These are phyloP conservation scores for Echria macrotheca DNA, from an alignment of 495 filamentous ascomycete genomes.

Conservation along the genomic window DNA sequence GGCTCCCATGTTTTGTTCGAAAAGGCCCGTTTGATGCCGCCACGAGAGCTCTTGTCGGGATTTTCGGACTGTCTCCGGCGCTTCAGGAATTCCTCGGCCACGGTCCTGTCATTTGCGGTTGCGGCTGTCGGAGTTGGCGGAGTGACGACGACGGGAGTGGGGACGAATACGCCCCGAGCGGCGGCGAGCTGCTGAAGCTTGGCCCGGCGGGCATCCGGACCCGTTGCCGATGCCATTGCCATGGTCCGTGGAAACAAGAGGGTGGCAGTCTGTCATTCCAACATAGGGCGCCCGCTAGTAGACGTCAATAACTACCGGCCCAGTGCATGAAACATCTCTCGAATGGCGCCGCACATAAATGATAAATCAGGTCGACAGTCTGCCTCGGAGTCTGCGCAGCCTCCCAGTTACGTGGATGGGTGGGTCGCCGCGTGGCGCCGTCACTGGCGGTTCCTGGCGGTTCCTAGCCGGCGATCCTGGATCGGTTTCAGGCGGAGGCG, in stretches of 20 bases:
- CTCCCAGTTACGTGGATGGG: constrained; percentile 1
- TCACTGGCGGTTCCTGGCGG: background rate
- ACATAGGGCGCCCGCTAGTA: too few relatives aligned
- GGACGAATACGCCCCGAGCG: constrained; percentile 28
- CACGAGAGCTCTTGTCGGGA: constrained; percentile 27
- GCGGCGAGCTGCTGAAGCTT: constrained; percentile 35
- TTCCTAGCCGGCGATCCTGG: background rate
- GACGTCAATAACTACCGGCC: too few relatives aligned
- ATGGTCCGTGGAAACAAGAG: background rate
- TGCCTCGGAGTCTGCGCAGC: constrained; percentile 2
- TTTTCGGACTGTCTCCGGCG: constrained; percentile 29
- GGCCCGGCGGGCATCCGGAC: constrained; percentile 26
- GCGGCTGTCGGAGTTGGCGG: constrained; percentile 20
- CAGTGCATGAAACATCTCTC: too few relatives aligned
- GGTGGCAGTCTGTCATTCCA: background rate
- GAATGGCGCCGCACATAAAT: too few relatives aligned
- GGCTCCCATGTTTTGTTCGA: constrained; percentile 43
- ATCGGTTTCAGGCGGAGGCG: background rate
- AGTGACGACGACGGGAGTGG: constrained; percentile 22
- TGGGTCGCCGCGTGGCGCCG: constrained; percentile 2
- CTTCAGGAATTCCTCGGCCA: constrained; percentile 42
- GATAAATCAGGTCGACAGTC: too few relatives aligned
- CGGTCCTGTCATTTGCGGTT: constrained; percentile 35
- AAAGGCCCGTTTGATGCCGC: constrained; percentile 38
- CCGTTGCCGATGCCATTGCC: constrained; percentile 14